These are phyloP conservation scores for Torrubiella hemipterigena DNA, from an alignment of 2,329 filamentous ascomycete genomes.

Conservation along the genomic window DNA sequence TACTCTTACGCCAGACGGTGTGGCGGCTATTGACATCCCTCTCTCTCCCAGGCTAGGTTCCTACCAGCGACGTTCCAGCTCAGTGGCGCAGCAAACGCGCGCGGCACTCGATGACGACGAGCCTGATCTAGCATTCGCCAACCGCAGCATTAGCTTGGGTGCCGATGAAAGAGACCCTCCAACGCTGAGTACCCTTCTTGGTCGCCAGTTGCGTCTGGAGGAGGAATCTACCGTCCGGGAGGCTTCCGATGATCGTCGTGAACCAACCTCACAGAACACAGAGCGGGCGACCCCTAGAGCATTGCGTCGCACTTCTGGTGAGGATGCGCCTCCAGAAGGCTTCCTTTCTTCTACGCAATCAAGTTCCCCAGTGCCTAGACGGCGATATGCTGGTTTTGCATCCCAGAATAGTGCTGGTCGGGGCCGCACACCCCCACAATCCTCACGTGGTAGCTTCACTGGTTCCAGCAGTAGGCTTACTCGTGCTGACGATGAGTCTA, in stretches of 20 bases:
- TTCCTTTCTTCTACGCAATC: slow-evolving; percentile 26
- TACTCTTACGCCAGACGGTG: slow-evolving; percentile 36
- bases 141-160: slow-evolving; percentile 58
- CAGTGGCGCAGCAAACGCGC: slow-evolving; percentile 52
- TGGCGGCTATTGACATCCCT: slow-evolving; percentile 62
- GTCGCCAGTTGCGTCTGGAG: slow-evolving; percentile 26
- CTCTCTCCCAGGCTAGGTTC: slow-evolving; percentile 51
- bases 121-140: slow-evolving; percentile 45
- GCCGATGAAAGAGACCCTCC: slow-evolving; percentile 52
- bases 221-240: slow-evolving; percentile 16
- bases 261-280: slow-evolving; percentile 29
- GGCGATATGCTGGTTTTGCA: slow-evolving; percentile 32
- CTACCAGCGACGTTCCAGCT: slow-evolving; percentile 53
- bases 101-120: slow-evolving; percentile 45
- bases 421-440: slow-evolving; percentile 30
- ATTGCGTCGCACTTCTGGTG: slow-evolving; percentile 28
- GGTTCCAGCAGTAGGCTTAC: slow-evolving; percentile 25
- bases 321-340: slow-evolving; percentile 33
- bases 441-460: slow-evolving; percentile 32
- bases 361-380: slow-evolving; percentile 32
- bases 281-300: slow-evolving; percentile 24
- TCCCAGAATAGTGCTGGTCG: too few relatives aligned
- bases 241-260: slow-evolving; percentile 16
- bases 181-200: slow-evolving; percentile 51
- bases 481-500: slow-evolving; percentile 34